Evolutionary conservation across 2,329 filamentous ascomycete genomes (phyloP).

Genomic region (Xylariaceae sp.): DNA sequence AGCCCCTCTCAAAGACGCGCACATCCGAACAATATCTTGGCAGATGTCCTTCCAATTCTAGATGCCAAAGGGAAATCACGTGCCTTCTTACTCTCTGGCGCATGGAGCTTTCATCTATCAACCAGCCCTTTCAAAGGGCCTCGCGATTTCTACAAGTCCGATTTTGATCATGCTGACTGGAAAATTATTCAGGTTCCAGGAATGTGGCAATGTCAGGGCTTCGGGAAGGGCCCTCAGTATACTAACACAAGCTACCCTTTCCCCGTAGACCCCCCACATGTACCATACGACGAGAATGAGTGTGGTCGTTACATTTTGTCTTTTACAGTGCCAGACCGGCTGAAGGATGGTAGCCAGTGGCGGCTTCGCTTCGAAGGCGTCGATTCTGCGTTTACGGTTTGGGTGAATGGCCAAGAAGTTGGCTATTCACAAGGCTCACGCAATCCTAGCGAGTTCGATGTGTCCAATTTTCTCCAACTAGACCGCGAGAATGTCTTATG

Average conservation of each 20-base stretch:
- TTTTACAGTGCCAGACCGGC: conserved; percentile 49
- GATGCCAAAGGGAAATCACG: conserved; percentile 38
- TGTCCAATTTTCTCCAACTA: conserved; percentile 49
- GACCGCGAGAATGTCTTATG: conserved; percentile 52
- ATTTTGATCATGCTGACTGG: conserved; percentile 38
- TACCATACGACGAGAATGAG: conserved; percentile 62
- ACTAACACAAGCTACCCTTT: conserved; percentile 61
- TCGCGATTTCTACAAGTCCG: conserved; percentile 36
- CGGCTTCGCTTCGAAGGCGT: conserved; percentile 72
- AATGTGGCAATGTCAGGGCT: conserved; percentile 66
- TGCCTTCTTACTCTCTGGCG: conserved; percentile 46
- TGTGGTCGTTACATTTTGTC: conserved; percentile 58
- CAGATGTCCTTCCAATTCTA: conserved; percentile 43
- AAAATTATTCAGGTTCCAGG: conserved; percentile 56
- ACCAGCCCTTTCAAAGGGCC: conserved; percentile 45
- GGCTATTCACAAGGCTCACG: conserved; percentile 70
- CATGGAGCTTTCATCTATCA: conserved; percentile 51
- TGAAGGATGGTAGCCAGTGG: conserved; percentile 48
- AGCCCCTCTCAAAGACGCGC: conserved; percentile 51
- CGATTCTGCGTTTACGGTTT: conserved; percentile 67
- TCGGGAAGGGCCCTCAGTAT: conserved; percentile 57
- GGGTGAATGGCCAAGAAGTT: conserved; percentile 62
- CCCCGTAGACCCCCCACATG: conserved; percentile 60
- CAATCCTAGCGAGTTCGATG: conserved; percentile 70
- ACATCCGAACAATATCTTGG: conserved; percentile 47